Evolutionary conservation across 345 rosid species (phyloP), one percentile per base, ranked within the genome.

Genomic region (Lepidium sativum): DNA sequence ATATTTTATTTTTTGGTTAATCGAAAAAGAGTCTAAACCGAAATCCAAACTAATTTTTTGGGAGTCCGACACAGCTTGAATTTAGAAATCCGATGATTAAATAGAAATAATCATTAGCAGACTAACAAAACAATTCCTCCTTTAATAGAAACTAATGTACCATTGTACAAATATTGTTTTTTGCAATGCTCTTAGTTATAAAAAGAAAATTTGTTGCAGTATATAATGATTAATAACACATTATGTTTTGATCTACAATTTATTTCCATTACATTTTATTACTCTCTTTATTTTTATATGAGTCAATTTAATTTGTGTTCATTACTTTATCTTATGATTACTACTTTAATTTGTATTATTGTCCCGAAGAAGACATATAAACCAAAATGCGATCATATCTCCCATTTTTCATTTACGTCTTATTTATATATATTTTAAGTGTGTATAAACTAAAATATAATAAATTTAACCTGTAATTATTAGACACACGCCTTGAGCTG

Each of bases 301-400:
- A 15, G 39, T 52, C 67, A 42, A 39, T 63, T 48, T 47, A 29
- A 68, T 74, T 72, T 80, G 81, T 70, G 74, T 71, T 69, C 59
- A 54, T 75, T 78, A 80, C 80, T 66, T 80, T 72, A 59, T 75
- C 86, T 68, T 72, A 80, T 77, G 76, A 82, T 80, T 75, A 80
- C 69, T 61, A 64, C 65, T 49, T 83, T 80, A 83, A 83, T 82
- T 80, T 73, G 78, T 43, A 83, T 80, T 70, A 78, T 77, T 64
- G 73, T 74, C 63, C 45, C 48, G 86, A 81, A 82, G 84, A 80
- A 71, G 87, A 81, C 88, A 83, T 67, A 69, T 77, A 83, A 84
- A 86, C 90, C 92, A 83, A 82, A 75, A 72, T 11, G 77, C 50
- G 79, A 84, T 88, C 80, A 82, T 84, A 23, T 13, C 74, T 55